phyloP scores from a whole-genome alignment of 2,329 filamentous ascomycete genomes.

The Ascochyta clinopodiicola region DNA sequence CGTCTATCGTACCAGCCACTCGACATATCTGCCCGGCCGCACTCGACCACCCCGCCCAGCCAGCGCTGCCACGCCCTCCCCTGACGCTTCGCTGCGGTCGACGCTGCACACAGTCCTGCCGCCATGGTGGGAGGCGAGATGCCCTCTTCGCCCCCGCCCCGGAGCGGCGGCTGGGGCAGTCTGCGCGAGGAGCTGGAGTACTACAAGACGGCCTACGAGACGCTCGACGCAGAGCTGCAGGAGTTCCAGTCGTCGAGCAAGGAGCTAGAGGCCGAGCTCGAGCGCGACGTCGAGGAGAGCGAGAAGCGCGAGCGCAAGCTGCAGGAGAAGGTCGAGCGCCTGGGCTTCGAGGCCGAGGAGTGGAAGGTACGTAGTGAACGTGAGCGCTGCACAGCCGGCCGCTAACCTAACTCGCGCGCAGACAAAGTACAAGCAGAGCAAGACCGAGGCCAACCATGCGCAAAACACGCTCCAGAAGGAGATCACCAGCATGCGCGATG shows the following conservation, averaged over 20 bases:
- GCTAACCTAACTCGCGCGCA: conserved; percentile 47
- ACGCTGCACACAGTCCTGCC: conserved; percentile 25
- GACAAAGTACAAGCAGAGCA: conserved; percentile 96
- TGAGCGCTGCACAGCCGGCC: not conserved
- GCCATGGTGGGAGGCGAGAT: conserved; percentile 40
- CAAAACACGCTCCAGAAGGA: conserved; percentile 93
- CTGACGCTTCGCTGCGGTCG: conserved; percentile 29
- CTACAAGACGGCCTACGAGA: conserved; percentile 96
- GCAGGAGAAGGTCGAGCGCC: conserved; percentile 83
- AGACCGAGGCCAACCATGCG: conserved; percentile 81
- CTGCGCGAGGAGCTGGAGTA: conserved; percentile 81
- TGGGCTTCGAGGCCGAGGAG: conserved; percentile 91
- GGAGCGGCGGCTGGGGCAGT: conserved; percentile 39
- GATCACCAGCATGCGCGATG: conserved; percentile 86
- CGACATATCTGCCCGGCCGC: not conserved
- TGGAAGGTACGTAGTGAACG: conserved; percentile 79
- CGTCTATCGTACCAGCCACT: not conserved
- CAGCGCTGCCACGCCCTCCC: conserved; percentile 26
- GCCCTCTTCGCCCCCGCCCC: conserved; percentile 43
- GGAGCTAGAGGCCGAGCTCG: conserved; percentile 91
- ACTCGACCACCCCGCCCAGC: conserved; percentile 25
- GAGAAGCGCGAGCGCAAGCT: conserved; percentile 89
- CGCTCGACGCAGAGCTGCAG: conserved; percentile 85
- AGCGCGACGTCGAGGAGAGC: conserved; percentile 93
- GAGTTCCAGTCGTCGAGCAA: conserved; percentile 95